A percentile compares a stretch with the other conserved stretches of the same genome.
These are phyloP conservation scores for Pulveroboletus sp. DNA, from an alignment of 1,284 basidiomycete genomes.

Conservation along the genomic window DNA sequence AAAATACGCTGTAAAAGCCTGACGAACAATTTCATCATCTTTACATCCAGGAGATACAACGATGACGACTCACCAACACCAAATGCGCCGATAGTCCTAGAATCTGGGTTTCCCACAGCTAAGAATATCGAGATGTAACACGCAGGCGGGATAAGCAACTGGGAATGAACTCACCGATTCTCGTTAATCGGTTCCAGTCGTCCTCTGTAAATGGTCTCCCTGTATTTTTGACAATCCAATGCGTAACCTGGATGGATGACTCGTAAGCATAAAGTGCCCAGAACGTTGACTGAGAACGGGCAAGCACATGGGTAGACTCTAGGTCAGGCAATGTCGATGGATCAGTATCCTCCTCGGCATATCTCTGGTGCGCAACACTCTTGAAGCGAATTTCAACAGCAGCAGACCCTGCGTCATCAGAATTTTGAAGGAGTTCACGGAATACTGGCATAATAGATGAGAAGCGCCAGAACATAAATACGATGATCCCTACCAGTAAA, in stretches of 20 bases:
- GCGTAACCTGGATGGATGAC: conserved; percentile 50
- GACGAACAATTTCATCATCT: too few relatives aligned
- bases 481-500: conserved; percentile 71
- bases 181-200: conserved; percentile 88
- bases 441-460: conserved; percentile 59
- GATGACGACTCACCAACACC: conserved; percentile 78
- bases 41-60: too few relatives aligned
- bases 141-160: background rate
- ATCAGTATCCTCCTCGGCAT: conserved; percentile 1
- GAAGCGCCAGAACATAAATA: too few relatives aligned
- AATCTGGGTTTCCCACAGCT: conserved; percentile 86
- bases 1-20: conserved; percentile 17
- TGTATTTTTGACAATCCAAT: conserved; percentile 87
- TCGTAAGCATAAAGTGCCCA: conserved; percentile 17
- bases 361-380: conserved; percentile 55
- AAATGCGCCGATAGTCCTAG: conserved; percentile 85
- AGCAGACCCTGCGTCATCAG: conserved; percentile 87
- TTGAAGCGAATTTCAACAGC: conserved; percentile 71
- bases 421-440: conserved; percentile 91
- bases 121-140: background rate
- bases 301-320: conserved; percentile 53
- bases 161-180: conserved; percentile 60
- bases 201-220: conserved; percentile 80
- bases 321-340: conserved; percentile 52
- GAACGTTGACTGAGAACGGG: background rate